Evolutionary conservation across 2,329 filamentous ascomycete species (phyloP).

Genomic region (Fusarium sp.): DNA sequence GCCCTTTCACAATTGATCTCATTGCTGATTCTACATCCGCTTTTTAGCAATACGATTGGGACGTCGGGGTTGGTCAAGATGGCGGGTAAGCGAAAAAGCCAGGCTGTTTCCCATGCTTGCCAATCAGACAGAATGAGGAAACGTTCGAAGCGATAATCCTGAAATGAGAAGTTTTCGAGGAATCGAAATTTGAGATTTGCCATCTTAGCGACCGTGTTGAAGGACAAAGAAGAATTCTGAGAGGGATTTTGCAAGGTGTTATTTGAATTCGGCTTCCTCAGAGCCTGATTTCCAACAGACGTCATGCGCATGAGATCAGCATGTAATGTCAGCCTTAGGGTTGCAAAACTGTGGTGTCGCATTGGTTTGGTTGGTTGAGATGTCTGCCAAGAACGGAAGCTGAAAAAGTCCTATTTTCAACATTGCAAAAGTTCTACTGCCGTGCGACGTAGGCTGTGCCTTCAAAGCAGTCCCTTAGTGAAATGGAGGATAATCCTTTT

Average conservation of each 20-base stretch:
- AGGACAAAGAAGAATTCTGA: no score
- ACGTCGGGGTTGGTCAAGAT: background rate
- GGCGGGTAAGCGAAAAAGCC: background rate
- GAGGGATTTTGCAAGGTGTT: rapidly evolving
- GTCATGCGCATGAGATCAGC: background rate
- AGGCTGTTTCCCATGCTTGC: conserved; percentile 3
- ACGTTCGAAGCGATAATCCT: background rate
- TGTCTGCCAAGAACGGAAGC: background rate
- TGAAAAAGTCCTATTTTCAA: background rate
- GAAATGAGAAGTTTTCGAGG: rapidly evolving
- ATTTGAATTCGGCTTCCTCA: background rate
- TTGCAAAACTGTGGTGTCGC: no score
- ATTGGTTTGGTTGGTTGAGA: background rate
- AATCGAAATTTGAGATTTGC: no score
- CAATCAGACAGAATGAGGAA: background rate
- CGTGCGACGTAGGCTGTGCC: background rate
- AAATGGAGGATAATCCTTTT: no score
- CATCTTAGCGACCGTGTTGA: no score
- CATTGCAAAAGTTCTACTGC: background rate
- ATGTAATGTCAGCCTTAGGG: background rate
- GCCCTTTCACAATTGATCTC: background rate
- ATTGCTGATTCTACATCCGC: background rate
- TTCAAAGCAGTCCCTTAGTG: background rate
- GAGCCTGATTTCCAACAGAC: background rate
- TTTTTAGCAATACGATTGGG: background rate